Evolutionary conservation across 768 basidiomycete genomes (phyloP), one percentile per base, ranked within the genome.

Genomic region (Amylocystis lapponica): DNA sequence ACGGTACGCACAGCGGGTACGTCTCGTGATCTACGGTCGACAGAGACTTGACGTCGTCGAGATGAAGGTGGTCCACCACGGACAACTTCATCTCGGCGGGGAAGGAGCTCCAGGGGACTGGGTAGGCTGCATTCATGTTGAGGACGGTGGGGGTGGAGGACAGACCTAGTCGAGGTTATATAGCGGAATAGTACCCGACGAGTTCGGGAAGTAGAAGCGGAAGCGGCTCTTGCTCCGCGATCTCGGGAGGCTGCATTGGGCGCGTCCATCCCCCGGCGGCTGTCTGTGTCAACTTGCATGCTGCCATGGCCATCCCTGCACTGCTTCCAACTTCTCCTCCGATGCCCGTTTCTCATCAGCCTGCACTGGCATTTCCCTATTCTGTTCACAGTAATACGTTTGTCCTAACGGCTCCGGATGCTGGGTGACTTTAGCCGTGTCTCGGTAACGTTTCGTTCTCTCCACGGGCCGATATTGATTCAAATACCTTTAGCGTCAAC

Each of bases 61-160:
- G 50, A 35, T 68, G 69, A 52, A 85, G 72, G 45, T 62, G 57
- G 33, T 68, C 72, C 35, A 81, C 62, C 58, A 87, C 53, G 21
- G 73, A 65, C 52, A 81, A 69, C 62, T 77, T 78, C 60, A 87
- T 77, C 50, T 87, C 85, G 0, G 67, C 66, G 34, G 85, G 85
- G 50, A 87, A 79, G 19, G 59, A 38, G 47, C 68, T 54, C 84
- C 84, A 86, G 19, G 48, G 35, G 39, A 42, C 33, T 17, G 51
- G 21, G 49, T 20, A 12, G 36, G 47, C 23, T 30, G 49, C 27
- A 14, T 26, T 31, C 22, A 20, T 26, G 26, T 29, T 17, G 7
- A 30, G 35, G 13, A 29, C 22, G 41, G 43, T 26, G 38, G 34
- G 38, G 16, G n/a, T 17, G 45, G 45, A 38, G 48, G 42, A 39